phyloP scores from a whole-genome alignment of 169 alveolate genomes.

The Cryptosporidium felis region DNA sequence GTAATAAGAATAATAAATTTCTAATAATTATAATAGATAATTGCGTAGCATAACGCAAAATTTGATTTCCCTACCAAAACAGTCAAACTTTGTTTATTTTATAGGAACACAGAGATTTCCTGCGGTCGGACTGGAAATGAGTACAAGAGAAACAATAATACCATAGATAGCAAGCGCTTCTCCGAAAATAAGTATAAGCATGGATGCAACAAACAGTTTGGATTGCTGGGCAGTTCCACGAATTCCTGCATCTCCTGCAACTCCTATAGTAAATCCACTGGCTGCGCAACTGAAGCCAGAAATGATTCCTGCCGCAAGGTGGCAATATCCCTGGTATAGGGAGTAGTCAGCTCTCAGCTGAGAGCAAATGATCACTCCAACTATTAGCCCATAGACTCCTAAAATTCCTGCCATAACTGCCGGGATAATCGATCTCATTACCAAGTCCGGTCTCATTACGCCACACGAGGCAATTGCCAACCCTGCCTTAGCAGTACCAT shows the following conservation, averaged over 20 bases:
- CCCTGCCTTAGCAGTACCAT: constrained; percentile 90
- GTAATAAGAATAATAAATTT: too few species aligned
- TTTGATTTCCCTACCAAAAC: too few species aligned
- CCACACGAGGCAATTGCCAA: constrained; percentile 89
- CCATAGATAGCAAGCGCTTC: constrained; percentile 90
- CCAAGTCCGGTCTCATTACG: constrained; percentile 86
- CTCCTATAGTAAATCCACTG: constrained; percentile 89
- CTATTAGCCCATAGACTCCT: constrained; percentile 90
- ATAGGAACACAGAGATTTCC: constrained; percentile 31
- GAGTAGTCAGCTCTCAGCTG: constrained; percentile 79
- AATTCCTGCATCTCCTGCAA: constrained; percentile 90
- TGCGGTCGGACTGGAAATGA: constrained; percentile 58
- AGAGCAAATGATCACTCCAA: constrained; percentile 83
- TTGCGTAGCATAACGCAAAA: too few species aligned
- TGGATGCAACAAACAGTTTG: constrained; percentile 87
- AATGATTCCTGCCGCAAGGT: constrained; percentile 87
- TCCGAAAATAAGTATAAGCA: constrained; percentile 87
- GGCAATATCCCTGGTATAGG: constrained; percentile 82
- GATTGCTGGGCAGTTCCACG: constrained; percentile 86
- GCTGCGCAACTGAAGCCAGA: constrained; percentile 88
- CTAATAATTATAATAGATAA: too few species aligned
- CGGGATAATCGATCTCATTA: constrained; percentile 88
- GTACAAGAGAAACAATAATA: constrained; percentile 82
- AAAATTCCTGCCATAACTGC: constrained; percentile 92
- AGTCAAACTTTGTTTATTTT: too few species aligned